phyloP scores from a whole-genome alignment of 257 asterid species.

The Hygrophila difformis region DNA sequence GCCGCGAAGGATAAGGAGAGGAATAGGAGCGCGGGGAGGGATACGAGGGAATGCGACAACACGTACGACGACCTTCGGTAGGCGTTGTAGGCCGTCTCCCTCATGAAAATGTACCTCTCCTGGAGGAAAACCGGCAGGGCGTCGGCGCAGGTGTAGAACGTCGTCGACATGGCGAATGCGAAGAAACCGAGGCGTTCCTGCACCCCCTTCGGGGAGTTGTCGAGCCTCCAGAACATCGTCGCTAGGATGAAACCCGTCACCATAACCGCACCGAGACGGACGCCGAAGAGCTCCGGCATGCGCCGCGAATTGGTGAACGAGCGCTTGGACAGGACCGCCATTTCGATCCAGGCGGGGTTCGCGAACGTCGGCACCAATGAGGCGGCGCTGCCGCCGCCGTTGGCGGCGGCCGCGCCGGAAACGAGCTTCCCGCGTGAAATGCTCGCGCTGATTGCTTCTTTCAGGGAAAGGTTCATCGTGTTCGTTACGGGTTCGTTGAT shows the following conservation, averaged over 20 bases:
- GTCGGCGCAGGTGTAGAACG: slow-evolving; percentile 79
- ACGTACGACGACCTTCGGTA: slow-evolving; percentile 64
- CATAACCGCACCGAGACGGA: slow-evolving; percentile 39
- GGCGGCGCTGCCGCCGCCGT: slow-evolving; percentile 12
- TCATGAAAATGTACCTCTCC: slow-evolving; percentile 65
- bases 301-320: slow-evolving; percentile 50
- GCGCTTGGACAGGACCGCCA: slow-evolving; percentile 40
- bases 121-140: slow-evolving; percentile 66
- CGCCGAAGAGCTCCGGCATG: slow-evolving; percentile 64
- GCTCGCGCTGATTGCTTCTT: slow-evolving; percentile 63
- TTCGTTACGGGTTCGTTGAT: not conserved
- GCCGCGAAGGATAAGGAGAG: slow-evolving; percentile 53
- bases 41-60: slow-evolving; percentile 51
- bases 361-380: slow-evolving; percentile 52
- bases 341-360: slow-evolving; percentile 56
- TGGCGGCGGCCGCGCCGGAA: slow-evolving; percentile 34
- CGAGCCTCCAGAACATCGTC: slow-evolving; percentile 61
- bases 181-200: slow-evolving; percentile 69
- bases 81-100: slow-evolving; percentile 69
- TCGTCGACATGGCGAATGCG: slow-evolving; percentile 71
- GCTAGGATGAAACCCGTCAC: slow-evolving; percentile 70
- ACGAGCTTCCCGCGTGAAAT: slow-evolving; percentile 74
- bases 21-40: slow-evolving; percentile 40
- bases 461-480: slow-evolving; percentile 29
- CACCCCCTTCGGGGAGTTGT: slow-evolving; percentile 56